These are phyloP conservation scores for Fagus crenata DNA, from an alignment of 306 rosid genomes.

Conservation along the genomic window DNA sequence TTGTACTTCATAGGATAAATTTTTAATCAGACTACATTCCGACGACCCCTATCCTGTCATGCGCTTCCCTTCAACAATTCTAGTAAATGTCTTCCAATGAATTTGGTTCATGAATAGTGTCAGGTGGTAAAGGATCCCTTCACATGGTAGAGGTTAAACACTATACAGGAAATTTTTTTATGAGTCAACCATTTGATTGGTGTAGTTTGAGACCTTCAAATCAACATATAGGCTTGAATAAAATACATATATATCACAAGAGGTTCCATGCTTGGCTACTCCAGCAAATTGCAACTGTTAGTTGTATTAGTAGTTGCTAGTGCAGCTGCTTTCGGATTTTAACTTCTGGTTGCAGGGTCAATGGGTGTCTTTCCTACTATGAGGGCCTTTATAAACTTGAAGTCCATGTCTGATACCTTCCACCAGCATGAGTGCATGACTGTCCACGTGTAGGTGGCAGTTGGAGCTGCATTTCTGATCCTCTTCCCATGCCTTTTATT, in stretches of 20 bases:
- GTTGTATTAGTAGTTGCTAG: conserved; percentile 7
- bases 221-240: not conserved
- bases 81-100: too few relatives aligned
- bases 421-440: conserved; percentile 11
- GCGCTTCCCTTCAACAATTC: too few relatives aligned
- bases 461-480: conserved; percentile 6
- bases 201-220: not conserved
- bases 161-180: not conserved
- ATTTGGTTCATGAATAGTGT: too few relatives aligned
- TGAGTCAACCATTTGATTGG: not conserved
- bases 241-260: not conserved
- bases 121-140: not conserved
- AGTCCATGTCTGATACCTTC: conserved; percentile 17
- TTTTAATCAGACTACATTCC: not conserved
- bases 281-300: not conserved
- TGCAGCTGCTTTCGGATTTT: conserved; percentile 8
- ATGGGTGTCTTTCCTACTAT: conserved; percentile 18
- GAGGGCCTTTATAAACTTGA: conserved; percentile 3
- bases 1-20: not conserved
- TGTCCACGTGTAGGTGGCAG: conserved; percentile 7
- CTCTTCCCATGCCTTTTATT: not conserved
- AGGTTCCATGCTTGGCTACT: not conserved
- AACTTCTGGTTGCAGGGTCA: conserved; percentile 5
- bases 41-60: too few relatives aligned
- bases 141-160: not conserved